Evolutionary conservation across 2,329 filamentous ascomycete genomes (phyloP), one percentile per base, ranked within the genome.

Genomic region (Fusarium temperatum): DNA sequence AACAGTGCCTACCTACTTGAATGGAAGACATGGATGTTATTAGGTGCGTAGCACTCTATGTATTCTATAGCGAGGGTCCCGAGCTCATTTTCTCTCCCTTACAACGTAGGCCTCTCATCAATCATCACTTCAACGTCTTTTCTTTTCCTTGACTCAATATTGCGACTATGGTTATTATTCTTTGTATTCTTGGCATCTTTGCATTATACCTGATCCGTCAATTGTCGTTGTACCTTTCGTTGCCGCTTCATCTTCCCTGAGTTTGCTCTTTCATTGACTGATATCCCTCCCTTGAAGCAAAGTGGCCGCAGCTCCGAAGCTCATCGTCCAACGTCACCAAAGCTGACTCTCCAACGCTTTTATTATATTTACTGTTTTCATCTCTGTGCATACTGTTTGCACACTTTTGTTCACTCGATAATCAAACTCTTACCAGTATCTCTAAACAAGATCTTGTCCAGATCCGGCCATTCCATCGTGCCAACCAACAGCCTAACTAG

Each of bases 81-180:
- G 41, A 53, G 68, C 68, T 67, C 70, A 66, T 68, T 73, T 75
- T 61, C 68, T 58, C 68, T 54, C 69, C 60, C 64, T 69, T 73
- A 47, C 60, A 73, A 73, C 68, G 63, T 44, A 48, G 50, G 45
- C 66, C 53, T 50, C 38, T 39, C 42, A 64, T 24, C 61, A 53
- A 26, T 24, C 57, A 39, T 24, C 39, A 62, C 45, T 30, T 53
- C 69, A 42, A 55, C 36, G 42, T 45, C 45, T 41, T n/a, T 54
- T 48, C 38, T 70, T 47, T 39, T 51, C 42, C 41, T 58, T 70
- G 38, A 55, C 28, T 54, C 22, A 24, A 51, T 58, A 32, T 56
- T 60, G 63, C 68, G 71, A 74, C 68, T 74, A 74, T 74, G 71
- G 63, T 74, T 59, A 51, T 72, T 74, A 68, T 74, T 72, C 63